Conservation (phyloP, 805 yeast species). For the Tetrapisispora namnaoensis region DNA sequence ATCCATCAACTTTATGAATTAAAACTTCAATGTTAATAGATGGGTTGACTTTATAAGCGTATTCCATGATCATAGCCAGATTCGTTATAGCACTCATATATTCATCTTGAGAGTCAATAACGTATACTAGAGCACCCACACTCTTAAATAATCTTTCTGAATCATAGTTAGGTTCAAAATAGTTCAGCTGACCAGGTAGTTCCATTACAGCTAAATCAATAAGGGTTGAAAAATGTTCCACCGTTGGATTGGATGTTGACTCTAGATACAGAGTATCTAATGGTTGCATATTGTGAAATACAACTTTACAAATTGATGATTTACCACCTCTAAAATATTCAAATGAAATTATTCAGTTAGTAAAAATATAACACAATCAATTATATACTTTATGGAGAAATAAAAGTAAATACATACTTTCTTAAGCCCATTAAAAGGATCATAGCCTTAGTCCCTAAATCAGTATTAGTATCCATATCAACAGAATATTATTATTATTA, state of each 20-base stretch:
- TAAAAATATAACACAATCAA: slow-evolving; percentile 1
- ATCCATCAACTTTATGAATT: slow-evolving; percentile 92
- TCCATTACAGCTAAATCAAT: slow-evolving; percentile 87
- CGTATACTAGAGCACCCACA: slow-evolving; percentile 87
- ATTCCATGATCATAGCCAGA: slow-evolving; percentile 77
- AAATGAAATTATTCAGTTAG: background rate
- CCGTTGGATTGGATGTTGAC: slow-evolving; percentile 79
- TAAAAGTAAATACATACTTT: slow-evolving; percentile 30
- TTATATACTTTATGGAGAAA: background rate
- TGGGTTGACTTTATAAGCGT: slow-evolving; percentile 78
- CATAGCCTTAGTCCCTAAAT: slow-evolving; percentile 59
- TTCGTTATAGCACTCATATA: slow-evolving; percentile 86
- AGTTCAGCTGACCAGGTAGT: slow-evolving; percentile 85
- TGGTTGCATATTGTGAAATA: slow-evolving; percentile 94
- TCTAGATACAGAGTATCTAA: slow-evolving; percentile 85
- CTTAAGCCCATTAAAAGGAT: slow-evolving; percentile 82
- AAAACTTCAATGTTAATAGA: slow-evolving; percentile 81
- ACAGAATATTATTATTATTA: background rate
- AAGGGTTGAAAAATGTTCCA: slow-evolving; percentile 72
- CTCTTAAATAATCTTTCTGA: slow-evolving; percentile 65
- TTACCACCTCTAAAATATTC: slow-evolving; percentile 58
- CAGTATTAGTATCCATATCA: background rate
- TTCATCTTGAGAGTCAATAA: slow-evolving; percentile 92
- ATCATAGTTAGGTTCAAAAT: slow-evolving; percentile 78
- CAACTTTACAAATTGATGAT: slow-evolving; percentile 90